phyloP scores from a whole-genome alignment of 2,329 filamentous ascomycete species.

The Aspergillus caelatus region DNA sequence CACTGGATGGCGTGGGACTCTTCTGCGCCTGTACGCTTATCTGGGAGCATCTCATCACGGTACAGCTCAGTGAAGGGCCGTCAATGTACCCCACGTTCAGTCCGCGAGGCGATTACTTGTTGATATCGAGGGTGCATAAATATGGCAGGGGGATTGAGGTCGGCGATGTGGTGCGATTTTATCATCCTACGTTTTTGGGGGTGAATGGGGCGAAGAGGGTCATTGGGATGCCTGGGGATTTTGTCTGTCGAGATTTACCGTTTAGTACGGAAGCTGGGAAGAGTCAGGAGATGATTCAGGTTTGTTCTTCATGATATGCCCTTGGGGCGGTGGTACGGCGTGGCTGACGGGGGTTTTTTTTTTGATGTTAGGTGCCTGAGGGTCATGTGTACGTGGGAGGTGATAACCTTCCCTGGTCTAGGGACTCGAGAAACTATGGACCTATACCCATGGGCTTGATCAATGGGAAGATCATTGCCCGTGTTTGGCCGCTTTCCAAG shows the following conservation, averaged over 20 bases:
- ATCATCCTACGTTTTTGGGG: slow-evolving; percentile 68
- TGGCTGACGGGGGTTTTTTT: neutral
- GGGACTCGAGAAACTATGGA: slow-evolving; percentile 85
- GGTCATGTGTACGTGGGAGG: slow-evolving; percentile 92
- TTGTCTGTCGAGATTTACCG: slow-evolving; percentile 50
- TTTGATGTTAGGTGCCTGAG: slow-evolving; percentile 68
- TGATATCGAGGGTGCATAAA: slow-evolving; percentile 69
- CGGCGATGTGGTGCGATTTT: slow-evolving; percentile 83
- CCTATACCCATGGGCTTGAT: slow-evolving; percentile 84
- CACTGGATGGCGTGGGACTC: slow-evolving; percentile 35
- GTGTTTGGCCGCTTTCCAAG: slow-evolving; percentile 39
- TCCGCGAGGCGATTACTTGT: slow-evolving; percentile 66
- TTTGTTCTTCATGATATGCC: slow-evolving; percentile 34
- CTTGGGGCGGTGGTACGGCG: neutral
- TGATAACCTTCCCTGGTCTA: slow-evolving; percentile 81
- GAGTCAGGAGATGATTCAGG: slow-evolving; percentile 51
- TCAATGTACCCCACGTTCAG: slow-evolving; percentile 89
- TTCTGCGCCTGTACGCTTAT: slow-evolving; percentile 42
- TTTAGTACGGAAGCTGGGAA: slow-evolving; percentile 35
- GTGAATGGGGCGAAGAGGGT: slow-evolving; percentile 76
- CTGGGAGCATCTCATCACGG: slow-evolving; percentile 63
- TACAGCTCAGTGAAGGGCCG: slow-evolving; percentile 67
- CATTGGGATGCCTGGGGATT: slow-evolving; percentile 68
- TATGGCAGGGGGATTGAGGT: slow-evolving; percentile 69
- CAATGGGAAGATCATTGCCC: slow-evolving; percentile 75